These are phyloP conservation scores for Neurospora africana DNA, from an alignment of 495 filamentous ascomycete genomes.

Conservation along the genomic window DNA sequence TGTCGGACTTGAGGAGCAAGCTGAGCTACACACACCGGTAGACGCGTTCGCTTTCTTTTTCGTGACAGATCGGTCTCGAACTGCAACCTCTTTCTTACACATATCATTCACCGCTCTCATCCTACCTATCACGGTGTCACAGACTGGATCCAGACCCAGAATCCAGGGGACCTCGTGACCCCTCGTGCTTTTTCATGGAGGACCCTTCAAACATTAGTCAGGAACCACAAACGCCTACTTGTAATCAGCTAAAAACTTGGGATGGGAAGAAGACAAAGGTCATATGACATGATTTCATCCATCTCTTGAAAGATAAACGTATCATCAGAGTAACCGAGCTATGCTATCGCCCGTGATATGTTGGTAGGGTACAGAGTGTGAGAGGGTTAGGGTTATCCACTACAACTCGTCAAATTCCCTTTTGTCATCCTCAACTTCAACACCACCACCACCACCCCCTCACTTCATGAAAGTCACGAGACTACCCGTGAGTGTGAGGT, in stretches of 20 bases:
- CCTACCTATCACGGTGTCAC: neutral
- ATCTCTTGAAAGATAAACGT: neutral
- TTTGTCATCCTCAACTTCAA: neutral
- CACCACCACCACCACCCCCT: neutral
- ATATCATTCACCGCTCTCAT: neutral
- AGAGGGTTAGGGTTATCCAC: neutral
- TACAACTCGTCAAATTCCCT: neutral
- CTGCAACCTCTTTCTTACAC: neutral
- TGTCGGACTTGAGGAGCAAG: neutral
- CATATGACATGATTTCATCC: conserved; percentile 5
- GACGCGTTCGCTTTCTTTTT: neutral
- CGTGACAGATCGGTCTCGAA: neutral
- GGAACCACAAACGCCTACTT: neutral
- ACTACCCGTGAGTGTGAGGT: neutral
- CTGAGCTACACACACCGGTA: neutral
- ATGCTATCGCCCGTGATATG: neutral
- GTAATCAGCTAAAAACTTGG: neutral
- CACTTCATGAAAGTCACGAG: neutral
- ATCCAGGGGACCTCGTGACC: conserved; percentile 7
- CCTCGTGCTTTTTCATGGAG: neutral
- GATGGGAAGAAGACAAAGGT: neutral
- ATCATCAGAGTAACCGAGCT: neutral
- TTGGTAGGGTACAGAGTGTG: neutral
- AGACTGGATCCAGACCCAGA: neutral
- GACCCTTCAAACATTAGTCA: conserved; percentile 10